Percentiles rank a stretch among this genome's conserved stretches.
Conservation (phyloP, 164 flowering plant genomes). For the Aristolochia fimbriata region DNA sequence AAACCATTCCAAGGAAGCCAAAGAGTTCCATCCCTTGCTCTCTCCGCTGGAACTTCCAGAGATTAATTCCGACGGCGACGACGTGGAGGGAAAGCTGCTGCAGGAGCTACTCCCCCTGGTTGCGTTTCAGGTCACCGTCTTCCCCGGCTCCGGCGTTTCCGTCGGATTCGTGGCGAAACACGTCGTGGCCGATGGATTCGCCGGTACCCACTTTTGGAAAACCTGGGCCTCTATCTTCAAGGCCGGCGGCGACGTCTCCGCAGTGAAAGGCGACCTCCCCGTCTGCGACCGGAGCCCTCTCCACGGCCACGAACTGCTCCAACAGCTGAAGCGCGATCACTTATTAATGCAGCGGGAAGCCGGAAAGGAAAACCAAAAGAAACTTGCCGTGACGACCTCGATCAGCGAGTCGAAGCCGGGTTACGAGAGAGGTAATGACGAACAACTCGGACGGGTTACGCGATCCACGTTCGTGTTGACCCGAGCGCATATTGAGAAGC, state of each 20-base stretch:
- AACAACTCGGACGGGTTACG: background rate
- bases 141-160: conserved; percentile 9
- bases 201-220: conserved; percentile 7
- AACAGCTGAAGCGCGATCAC: background rate
- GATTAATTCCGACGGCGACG: background rate
- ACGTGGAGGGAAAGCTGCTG: too few species aligned
- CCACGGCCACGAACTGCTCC: background rate
- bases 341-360: too few species aligned
- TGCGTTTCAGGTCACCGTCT: too few species aligned
- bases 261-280: background rate
- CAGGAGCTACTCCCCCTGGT: conserved; percentile 6
- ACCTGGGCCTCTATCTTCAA: conserved; percentile 12
- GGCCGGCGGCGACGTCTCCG: background rate
- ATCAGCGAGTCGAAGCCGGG: too few species aligned
- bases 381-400: too few species aligned
- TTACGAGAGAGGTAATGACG: too few species aligned
- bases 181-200: conserved; percentile 4
- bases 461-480: conserved; percentile 4
- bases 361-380: background rate
- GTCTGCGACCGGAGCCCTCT: conserved; percentile 1
- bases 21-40: conserved; percentile 2
- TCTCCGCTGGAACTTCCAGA: conserved; percentile 2
- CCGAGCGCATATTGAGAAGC: conserved; percentile 1
- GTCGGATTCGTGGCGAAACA: conserved; percentile 7
- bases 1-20: conserved; percentile 1